These are phyloP conservation scores for Escallonia herrerae DNA, from an alignment of 129 eudicot genomes.

Conservation along the genomic window DNA sequence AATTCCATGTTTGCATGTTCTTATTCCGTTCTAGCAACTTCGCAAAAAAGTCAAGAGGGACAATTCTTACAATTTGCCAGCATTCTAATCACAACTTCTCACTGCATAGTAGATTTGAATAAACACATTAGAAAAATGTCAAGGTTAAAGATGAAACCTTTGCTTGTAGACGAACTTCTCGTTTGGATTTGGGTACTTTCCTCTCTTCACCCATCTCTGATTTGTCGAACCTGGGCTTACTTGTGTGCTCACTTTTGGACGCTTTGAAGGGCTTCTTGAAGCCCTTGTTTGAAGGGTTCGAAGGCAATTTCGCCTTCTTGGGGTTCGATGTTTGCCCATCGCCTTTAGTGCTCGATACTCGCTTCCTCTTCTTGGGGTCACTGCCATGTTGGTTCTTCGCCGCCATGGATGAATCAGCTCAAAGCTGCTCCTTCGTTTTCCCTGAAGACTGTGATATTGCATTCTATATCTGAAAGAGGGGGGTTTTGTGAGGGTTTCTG, in stretches of 20 bases:
- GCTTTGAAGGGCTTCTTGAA: conserved; percentile 29
- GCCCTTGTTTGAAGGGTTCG: conserved; percentile 23
- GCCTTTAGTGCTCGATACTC: conserved; percentile 13
- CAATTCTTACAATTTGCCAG: no score
- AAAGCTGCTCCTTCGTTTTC: neutral
- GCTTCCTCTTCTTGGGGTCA: conserved; percentile 40
- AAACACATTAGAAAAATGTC: neutral
- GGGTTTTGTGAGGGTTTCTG: conserved; percentile 37
- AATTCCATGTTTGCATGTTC: no score
- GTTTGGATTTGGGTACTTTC: conserved; percentile 32
- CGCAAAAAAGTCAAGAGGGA: no score
- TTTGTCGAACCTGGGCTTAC: conserved; percentile 30
- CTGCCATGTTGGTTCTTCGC: conserved; percentile 29
- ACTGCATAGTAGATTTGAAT: neutral
- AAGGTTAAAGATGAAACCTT: conserved; percentile 33
- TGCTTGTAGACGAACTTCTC: conserved; percentile 50
- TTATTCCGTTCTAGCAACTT: no score
- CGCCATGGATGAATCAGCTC: conserved; percentile 36
- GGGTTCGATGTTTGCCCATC: conserved; percentile 26
- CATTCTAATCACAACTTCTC: no score
- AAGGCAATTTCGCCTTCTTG: conserved; percentile 36
- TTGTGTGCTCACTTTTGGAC: neutral
- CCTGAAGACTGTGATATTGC: neutral
- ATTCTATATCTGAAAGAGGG: neutral
- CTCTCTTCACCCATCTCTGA: conserved; percentile 13